Evolutionary conservation across 139 green algal genomes (phyloP), one percentile per base, ranked within the genome.

Genomic region (Picochlorum sp.): DNA sequence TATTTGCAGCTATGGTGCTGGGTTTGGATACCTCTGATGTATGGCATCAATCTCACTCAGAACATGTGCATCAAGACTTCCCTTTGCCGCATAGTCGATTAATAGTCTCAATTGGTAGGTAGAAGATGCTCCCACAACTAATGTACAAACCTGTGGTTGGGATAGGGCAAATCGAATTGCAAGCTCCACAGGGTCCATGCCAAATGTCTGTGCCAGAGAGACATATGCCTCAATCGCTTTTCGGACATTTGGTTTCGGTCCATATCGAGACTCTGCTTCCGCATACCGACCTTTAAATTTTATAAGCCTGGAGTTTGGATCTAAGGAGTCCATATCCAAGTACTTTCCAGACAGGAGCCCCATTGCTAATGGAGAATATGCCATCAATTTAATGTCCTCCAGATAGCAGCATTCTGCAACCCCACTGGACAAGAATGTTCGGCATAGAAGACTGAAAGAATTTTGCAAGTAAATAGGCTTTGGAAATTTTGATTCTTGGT

Each of bases 331-430:
- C 28, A 14, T 2, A 0, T 40, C 54, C 5, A 76, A 20, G 58
- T 93, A 93, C 74, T 94, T 94, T 26, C 86, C 86, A 55, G 81
- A 89, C 7, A 96, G 81, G 24, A 94, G 71, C 0, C 88, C 86
- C 84, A 92, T 93, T n/a, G 88, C 88, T 30, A 95, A 65, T 0
- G 88, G 88, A 63, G 70, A 85, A 78, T 96, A 96, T 7, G 87
- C 85, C 58, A 94, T 58, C 36, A 96, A 59, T 3, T 45, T 40
- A 22, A 95, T 73, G 1, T 59, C 61, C 63, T 93, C 84, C 22
- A 56, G 9, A 53, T 82, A 70, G 62, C 87, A 95, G 30, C 68
- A 77, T 60, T 93, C 87, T 16, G 78, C 79, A 50, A 95, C 64
- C 10, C 75, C 72, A 5, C 24, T 29, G 18, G 33, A 50, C 47